Evolutionary conservation across 2,329 filamentous ascomycete species (phyloP).

Genomic region (Botrytis porri): DNA sequence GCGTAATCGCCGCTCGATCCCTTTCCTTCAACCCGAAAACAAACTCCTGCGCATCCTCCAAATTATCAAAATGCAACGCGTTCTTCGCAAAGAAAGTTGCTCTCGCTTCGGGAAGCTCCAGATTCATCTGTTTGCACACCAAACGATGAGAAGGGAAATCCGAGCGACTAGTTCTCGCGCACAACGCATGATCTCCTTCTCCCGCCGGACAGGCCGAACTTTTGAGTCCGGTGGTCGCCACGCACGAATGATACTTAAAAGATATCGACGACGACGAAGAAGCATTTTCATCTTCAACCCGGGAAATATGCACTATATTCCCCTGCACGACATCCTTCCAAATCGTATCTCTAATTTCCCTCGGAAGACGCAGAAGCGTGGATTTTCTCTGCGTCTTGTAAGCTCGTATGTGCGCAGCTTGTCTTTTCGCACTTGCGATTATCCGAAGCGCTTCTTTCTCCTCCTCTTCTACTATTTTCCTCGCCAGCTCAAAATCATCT

Average conservation of each 20-base stretch:
- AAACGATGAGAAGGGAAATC: slow-evolving; percentile 18
- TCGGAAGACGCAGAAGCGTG: not conserved
- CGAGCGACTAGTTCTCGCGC: slow-evolving; percentile 8
- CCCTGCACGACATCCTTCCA: slow-evolving; percentile 21
- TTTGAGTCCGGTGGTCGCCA: not conserved
- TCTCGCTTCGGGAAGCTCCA: slow-evolving; percentile 22
- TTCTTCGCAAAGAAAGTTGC: slow-evolving; percentile 22
- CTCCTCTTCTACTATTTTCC: not conserved
- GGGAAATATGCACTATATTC: slow-evolving; percentile 26
- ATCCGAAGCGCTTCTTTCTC: not conserved
- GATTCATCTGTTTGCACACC: slow-evolving; percentile 27
- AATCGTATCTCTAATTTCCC: slow-evolving; percentile 26
- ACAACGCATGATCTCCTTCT: slow-evolving; percentile 24
- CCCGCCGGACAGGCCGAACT: slow-evolving; percentile 23
- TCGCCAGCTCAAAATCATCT: not conserved
- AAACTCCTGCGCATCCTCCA: slow-evolving; percentile 22
- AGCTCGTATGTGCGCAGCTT: slow-evolving; percentile 2
- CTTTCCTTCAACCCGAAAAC: slow-evolving; percentile 26
- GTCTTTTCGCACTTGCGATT: not conserved
- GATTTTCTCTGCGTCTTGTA: slow-evolving; percentile 16
- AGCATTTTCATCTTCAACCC: not conserved
- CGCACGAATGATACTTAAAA: slow-evolving; percentile 1
- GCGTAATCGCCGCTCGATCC: slow-evolving; percentile 24
- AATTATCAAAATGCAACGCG: slow-evolving; percentile 29
- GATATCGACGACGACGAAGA: not conserved